These are phyloP conservation scores for Epichloe elymi DNA, from an alignment of 2,329 filamentous ascomycete species.

Conservation along the genomic window DNA sequence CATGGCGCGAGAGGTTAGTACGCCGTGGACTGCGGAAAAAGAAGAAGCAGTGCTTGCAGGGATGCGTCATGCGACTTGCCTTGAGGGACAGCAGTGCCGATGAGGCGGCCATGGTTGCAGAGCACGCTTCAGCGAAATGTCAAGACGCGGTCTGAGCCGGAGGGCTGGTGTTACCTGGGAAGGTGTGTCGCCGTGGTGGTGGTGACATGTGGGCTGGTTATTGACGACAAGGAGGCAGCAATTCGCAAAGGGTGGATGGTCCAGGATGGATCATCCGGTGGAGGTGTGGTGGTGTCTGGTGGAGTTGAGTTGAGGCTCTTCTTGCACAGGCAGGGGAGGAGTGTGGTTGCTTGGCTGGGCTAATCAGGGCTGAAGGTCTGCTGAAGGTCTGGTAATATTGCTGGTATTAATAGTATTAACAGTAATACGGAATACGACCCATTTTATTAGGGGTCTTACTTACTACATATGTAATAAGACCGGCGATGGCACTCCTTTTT, in stretches of 20 bases:
- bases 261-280: background rate
- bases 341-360: no score
- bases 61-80: conserved; percentile 12
- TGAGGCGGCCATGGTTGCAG: background rate
- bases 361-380: no score
- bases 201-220: background rate
- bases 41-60: background rate
- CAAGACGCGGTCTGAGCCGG: background rate
- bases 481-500: no score
- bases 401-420: no score
- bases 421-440: no score
- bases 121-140: background rate
- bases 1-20: conserved; percentile 7
- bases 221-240: background rate
- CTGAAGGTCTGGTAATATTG: no score
- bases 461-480: no score
- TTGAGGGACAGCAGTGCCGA: conserved; percentile 19
- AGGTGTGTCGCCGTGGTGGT: background rate
- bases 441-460: no score
- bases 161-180: background rate
- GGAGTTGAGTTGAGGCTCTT: no score
- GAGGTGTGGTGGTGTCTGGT: background rate
- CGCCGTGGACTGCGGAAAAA: conserved; percentile 1
- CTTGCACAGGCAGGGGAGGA: no score
- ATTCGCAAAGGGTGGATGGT: background rate